Evolutionary conservation across 176 grass and related monocot genomes (phyloP).

Genomic region (Zea luxurians): DNA sequence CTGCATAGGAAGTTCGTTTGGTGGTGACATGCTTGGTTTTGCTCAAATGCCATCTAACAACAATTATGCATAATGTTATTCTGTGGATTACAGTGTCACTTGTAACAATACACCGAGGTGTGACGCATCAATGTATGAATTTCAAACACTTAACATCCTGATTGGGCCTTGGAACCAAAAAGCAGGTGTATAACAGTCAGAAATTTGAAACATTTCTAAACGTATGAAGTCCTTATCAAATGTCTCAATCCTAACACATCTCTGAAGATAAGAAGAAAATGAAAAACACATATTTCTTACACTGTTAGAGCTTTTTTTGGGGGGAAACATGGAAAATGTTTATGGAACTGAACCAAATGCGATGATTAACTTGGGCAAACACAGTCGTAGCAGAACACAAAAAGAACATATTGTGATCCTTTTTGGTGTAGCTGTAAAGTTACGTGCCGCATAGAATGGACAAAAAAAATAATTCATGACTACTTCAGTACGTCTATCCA

Average conservation of each 20-base stretch:
- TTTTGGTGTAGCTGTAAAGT: too few species aligned
- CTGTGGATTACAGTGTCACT: conserved; percentile 19
- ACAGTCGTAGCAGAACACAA: background rate
- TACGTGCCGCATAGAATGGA: background rate
- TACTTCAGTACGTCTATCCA: too few species aligned
- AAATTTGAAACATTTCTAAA: background rate
- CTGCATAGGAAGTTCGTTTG: conserved; percentile 3
- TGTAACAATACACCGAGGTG: conserved; percentile 26
- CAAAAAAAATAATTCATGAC: too few species aligned
- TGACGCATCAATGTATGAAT: background rate
- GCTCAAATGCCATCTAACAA: background rate
- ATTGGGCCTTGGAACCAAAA: background rate
- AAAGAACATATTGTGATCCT: too few species aligned
- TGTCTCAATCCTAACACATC: conserved; percentile 23
- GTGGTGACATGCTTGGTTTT: conserved; percentile 18
- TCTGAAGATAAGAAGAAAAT: conserved; percentile 20
- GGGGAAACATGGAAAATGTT: conserved; percentile 1
- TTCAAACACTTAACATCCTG: background rate
- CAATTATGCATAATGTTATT: conserved; percentile 4
- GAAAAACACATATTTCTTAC: background rate
- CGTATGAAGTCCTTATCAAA: conserved; percentile 13
- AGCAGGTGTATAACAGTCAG: background rate
- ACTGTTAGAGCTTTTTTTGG: background rate
- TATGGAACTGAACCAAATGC: background rate
- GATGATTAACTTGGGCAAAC: conserved; percentile 29